phyloP scores from a whole-genome alignment of 148 eudicot genomes.

The Vaccinium myrtillus region DNA sequence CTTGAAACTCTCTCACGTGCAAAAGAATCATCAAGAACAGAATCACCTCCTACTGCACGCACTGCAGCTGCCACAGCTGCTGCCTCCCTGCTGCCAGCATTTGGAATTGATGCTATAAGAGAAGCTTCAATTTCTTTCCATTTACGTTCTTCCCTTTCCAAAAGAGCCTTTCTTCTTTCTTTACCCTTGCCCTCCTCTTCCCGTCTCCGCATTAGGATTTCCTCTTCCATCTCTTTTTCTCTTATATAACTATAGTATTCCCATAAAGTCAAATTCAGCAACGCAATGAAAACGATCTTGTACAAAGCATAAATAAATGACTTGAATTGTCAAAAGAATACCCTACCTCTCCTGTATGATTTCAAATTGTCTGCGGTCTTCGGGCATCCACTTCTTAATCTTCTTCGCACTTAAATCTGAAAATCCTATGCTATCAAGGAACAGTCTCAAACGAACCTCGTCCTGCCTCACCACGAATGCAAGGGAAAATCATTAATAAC shows the following conservation, averaged over 20 bases:
- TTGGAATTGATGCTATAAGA: slow-evolving; percentile 92
- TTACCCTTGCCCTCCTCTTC: slow-evolving; percentile 99
- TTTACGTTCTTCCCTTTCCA: slow-evolving; percentile 98
- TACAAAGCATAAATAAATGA: slow-evolving; percentile 1
- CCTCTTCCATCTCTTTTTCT: slow-evolving; percentile 99
- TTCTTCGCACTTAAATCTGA: slow-evolving; percentile 97
- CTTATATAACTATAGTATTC: slow-evolving; percentile 67
- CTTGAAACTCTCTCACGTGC: slow-evolving; percentile 95
- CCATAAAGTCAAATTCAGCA: slow-evolving; percentile 17
- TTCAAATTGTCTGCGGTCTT: slow-evolving; percentile 97
- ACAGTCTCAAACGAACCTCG: slow-evolving; percentile 94
- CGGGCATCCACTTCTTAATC: slow-evolving; percentile 98
- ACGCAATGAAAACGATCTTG: slow-evolving; percentile 7
- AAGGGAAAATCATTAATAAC: slow-evolving; percentile 14
- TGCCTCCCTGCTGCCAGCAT: slow-evolving; percentile 97
- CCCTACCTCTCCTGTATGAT: slow-evolving; percentile 93
- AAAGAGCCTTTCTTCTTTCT: slow-evolving; percentile 96
- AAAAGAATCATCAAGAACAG: slow-evolving; percentile 93
- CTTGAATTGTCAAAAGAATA: neutral
- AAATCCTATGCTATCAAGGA: slow-evolving; percentile 97
- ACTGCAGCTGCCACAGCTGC: slow-evolving; percentile 99
- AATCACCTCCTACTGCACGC: slow-evolving; percentile 98
- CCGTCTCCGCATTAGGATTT: slow-evolving; percentile 94
- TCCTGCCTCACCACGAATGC: slow-evolving; percentile 52
- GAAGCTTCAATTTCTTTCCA: slow-evolving; percentile 99